These are phyloP conservation scores for Globisporangium parvum DNA, from an alignment of 352 stramenopile species.

Conservation along the genomic window DNA sequence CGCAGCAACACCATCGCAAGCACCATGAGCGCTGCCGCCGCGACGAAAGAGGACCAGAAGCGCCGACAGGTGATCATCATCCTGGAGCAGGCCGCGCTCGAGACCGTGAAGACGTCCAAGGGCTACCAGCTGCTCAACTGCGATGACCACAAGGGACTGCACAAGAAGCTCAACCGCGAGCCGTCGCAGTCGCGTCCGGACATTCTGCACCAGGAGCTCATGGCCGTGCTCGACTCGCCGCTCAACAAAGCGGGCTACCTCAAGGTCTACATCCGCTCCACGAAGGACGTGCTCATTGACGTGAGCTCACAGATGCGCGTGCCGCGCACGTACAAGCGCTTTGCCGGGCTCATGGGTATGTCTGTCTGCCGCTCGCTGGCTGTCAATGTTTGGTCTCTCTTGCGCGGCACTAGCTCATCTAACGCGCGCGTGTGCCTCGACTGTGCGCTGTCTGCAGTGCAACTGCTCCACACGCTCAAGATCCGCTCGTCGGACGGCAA, in stretches of 20 bases:
- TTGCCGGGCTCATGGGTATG: conserved; percentile 93
- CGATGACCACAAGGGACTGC: conserved; percentile 96
- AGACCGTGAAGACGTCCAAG: conserved; percentile 99
- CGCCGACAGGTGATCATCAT: conserved; percentile 94
- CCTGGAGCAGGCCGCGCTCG: conserved; percentile 96
- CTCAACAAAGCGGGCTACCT: conserved; percentile 99
- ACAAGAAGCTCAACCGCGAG: conserved; percentile 96
- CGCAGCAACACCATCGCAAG: neutral
- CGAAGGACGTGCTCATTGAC: conserved; percentile 97
- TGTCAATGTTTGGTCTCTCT: neutral
- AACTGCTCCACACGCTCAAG: conserved; percentile 99
- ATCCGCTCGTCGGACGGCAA: conserved; percentile 97
- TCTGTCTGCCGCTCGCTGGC: conserved; percentile 1
- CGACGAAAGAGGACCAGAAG: conserved; percentile 66
- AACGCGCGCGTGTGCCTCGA: neutral
- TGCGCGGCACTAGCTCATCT: neutral
- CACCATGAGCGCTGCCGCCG: conserved; percentile 2
- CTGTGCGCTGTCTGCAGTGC: too few species aligned
- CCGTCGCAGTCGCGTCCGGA: conserved; percentile 96
- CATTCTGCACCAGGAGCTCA: conserved; percentile 99
- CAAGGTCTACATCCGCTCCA: conserved; percentile 97
- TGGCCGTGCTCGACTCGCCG: conserved; percentile 97
- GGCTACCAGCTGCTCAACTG: conserved; percentile 99
- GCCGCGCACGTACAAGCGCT: conserved; percentile 99
- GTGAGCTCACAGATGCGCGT: conserved; percentile 98